Percentiles rank a stretch among this genome's conserved stretches.
phyloP scores from a whole-genome alignment of 352 stramenopile species.

The Pythium coloratum region DNA sequence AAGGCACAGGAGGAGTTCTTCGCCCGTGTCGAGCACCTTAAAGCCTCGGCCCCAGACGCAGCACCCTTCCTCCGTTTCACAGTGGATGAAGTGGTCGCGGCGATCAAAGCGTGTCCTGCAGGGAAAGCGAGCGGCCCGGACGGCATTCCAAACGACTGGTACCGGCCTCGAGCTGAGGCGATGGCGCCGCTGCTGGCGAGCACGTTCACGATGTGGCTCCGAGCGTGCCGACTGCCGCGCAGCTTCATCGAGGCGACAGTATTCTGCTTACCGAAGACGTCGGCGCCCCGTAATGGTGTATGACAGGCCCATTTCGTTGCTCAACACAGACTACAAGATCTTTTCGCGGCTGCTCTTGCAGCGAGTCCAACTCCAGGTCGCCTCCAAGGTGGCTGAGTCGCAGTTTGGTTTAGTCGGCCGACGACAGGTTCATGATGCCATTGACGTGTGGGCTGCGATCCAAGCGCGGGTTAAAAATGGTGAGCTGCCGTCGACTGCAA shows the following conservation, averaged over 20 bases:
- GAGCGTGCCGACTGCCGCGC: neutral
- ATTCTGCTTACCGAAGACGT: constrained; percentile 11
- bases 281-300: constrained; percentile 4
- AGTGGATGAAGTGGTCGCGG: neutral
- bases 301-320: constrained; percentile 5
- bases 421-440: constrained; percentile 6
- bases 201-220: neutral
- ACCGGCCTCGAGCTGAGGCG: neutral
- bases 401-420: neutral
- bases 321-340: constrained; percentile 23
- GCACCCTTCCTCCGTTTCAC: too few relatives aligned
- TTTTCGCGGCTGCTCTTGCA: constrained; percentile 4
- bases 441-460: neutral
- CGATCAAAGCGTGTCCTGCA: neutral
- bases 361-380: too few relatives aligned
- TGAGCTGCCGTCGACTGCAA: neutral
- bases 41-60: too few relatives aligned
- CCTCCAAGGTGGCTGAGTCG: too few relatives aligned
- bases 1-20: neutral
- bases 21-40: too few relatives aligned
- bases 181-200: neutral
- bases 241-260: constrained; percentile 8
- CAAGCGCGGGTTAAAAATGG: neutral
- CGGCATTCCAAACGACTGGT: constrained; percentile 18
- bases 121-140: constrained; percentile 10